These are phyloP conservation scores for Houttuynia cordata DNA, from an alignment of 164 flowering plant species.

Conservation along the genomic window DNA sequence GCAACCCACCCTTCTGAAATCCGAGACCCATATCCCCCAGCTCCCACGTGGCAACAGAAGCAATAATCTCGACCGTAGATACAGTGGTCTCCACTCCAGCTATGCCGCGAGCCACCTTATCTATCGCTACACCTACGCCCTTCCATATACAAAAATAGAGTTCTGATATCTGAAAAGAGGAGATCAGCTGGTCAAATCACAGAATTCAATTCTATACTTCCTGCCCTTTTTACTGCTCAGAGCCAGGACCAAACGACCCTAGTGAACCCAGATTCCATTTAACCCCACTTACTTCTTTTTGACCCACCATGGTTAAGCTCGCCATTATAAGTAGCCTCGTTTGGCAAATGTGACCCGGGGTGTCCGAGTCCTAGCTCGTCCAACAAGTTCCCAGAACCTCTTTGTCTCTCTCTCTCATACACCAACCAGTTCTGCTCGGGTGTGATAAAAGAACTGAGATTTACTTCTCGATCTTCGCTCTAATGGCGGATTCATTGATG, in stretches of 20 bases:
- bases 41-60: too few relatives aligned
- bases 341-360: constrained; percentile 15
- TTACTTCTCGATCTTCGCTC: constrained; percentile 6
- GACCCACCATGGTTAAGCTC: constrained; percentile 2
- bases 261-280: constrained; percentile 8
- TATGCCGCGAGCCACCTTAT: too few relatives aligned
- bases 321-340: constrained; percentile 2
- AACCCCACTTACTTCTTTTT: constrained; percentile 1
- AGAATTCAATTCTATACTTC: not conserved
- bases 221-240: constrained; percentile 1
- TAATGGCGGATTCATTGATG: constrained; percentile 11
- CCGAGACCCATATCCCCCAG: too few relatives aligned
- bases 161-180: too few relatives aligned
- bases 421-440: not conserved
- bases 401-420: too few relatives aligned
- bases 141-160: too few relatives aligned
- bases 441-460: not conserved
- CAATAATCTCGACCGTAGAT: too few relatives aligned
- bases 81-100: too few relatives aligned
- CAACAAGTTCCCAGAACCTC: too few relatives aligned
- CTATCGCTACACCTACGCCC: too few relatives aligned
- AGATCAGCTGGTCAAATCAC: too few relatives aligned
- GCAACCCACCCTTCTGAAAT: too few relatives aligned
- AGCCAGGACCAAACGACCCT: not conserved
- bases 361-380: not conserved